These are phyloP conservation scores for Diaporthe aspalathi DNA, from an alignment of 2,329 filamentous ascomycete genomes.

Conservation along the genomic window DNA sequence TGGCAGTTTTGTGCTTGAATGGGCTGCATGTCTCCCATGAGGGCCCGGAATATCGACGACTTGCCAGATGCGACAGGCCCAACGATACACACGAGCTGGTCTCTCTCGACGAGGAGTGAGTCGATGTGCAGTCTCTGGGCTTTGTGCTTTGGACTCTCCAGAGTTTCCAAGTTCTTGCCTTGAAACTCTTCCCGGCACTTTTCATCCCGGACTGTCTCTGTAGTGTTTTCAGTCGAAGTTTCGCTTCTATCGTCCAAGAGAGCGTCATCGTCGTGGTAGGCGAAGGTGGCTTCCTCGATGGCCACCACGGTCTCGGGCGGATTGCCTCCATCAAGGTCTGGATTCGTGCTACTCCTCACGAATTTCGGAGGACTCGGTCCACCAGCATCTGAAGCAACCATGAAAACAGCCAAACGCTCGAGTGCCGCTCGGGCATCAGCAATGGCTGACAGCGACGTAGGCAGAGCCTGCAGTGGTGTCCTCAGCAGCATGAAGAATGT, in stretches of 20 bases:
- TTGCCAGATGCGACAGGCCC: slow-evolving; percentile 44
- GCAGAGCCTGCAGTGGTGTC: slow-evolving; percentile 41
- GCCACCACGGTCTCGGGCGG: slow-evolving; percentile 33
- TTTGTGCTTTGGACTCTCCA: background rate
- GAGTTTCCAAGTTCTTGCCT: background rate
- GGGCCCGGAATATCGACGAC: slow-evolving; percentile 42
- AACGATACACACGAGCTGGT: slow-evolving; percentile 39
- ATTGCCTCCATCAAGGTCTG: slow-evolving; percentile 7
- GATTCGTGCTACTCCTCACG: background rate
- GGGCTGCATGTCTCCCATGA: slow-evolving; percentile 44
- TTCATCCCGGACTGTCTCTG: slow-evolving; percentile 13
- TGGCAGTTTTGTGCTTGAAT: slow-evolving; percentile 38
- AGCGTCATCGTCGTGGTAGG: slow-evolving; percentile 40
- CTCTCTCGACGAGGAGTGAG: slow-evolving; percentile 31
- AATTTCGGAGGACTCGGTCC: background rate
- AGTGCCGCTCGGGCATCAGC: slow-evolving; percentile 43
- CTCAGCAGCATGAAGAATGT: slow-evolving; percentile 45
- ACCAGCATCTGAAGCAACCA: slow-evolving; percentile 38
- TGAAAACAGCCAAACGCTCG: slow-evolving; percentile 42
- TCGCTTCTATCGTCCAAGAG: slow-evolving; percentile 25
- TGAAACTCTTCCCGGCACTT: background rate
- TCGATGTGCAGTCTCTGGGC: slow-evolving; percentile 31
- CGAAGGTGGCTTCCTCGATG: slow-evolving; percentile 40
- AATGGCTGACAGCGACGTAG: slow-evolving; percentile 42
- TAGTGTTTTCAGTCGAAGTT: slow-evolving; percentile 22